A percentile compares a stretch with the other conserved stretches of the same genome.
phyloP scores from a whole-genome alignment of 140 eudicot genomes.

The Cichorium intybus region DNA sequence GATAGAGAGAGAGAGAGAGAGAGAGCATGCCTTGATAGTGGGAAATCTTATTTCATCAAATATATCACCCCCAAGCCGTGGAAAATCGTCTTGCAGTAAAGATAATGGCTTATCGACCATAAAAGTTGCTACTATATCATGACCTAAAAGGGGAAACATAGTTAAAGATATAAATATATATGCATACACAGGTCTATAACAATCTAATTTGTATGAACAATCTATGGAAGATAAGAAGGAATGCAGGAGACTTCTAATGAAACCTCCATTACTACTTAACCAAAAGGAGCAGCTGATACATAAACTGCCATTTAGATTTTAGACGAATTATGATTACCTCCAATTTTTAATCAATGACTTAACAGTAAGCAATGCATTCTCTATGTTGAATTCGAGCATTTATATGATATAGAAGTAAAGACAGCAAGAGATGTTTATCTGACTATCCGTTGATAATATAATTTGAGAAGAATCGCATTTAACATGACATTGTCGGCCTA shows the following conservation, averaged over 20 bases:
- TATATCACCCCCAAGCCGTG: constrained; percentile 67
- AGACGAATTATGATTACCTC: neutral
- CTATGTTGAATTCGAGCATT: neutral
- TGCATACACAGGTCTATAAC: neutral
- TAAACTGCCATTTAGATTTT: neutral
- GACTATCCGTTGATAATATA: constrained; percentile 1
- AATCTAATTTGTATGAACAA: neutral
- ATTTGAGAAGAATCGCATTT: neutral
- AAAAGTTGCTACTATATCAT: constrained; percentile 86
- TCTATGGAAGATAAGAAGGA: neutral
- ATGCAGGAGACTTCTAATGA: neutral
- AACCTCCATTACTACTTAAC: constrained; percentile 6
- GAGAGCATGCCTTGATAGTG: constrained; percentile 52
- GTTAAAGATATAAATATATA: neutral
- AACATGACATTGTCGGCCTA: constrained; percentile 8
- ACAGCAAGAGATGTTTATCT: neutral
- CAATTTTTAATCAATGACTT: neutral
- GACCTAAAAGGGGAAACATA: constrained; percentile 44
- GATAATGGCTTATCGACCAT: constrained; percentile 62
- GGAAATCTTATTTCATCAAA: constrained; percentile 72
- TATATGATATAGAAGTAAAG: neutral
- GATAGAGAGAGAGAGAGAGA: constrained; percentile 20
- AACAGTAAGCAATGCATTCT: neutral
- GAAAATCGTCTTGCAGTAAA: constrained; percentile 54
- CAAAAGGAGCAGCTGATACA: constrained; percentile 8